phyloP scores from a whole-genome alignment of 2,329 filamentous ascomycete genomes.

The Botrytis porri region DNA sequence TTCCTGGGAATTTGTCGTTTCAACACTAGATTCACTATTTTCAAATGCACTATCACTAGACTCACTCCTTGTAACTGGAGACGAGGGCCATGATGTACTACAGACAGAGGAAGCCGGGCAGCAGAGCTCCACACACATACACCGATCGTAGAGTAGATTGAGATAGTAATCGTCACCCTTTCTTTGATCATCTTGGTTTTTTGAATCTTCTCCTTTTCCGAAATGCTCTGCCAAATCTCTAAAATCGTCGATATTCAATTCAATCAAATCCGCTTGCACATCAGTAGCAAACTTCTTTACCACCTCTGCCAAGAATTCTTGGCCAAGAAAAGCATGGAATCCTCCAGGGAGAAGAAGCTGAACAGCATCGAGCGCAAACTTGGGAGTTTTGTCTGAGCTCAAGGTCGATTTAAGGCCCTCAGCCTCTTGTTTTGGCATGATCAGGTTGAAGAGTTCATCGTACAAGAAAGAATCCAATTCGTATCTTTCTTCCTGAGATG shows the following conservation, averaged over 20 bases:
- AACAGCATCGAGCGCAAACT: not conserved
- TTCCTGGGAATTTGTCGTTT: not conserved
- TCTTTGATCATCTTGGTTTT: not conserved
- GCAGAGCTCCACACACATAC: not conserved
- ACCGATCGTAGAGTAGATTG: not conserved
- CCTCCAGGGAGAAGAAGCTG: not conserved
- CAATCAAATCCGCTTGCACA: not conserved
- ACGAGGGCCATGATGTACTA: not conserved
- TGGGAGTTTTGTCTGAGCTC: not conserved
- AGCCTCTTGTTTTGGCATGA: not conserved
- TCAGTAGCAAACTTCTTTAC: not conserved
- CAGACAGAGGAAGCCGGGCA: not conserved
- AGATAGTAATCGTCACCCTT: not conserved
- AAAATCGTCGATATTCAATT: not conserved
- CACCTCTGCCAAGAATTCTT: not conserved
- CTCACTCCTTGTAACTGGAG: not conserved
- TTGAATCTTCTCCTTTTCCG: not conserved
- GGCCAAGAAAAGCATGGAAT: not conserved
- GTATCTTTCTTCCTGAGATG: not conserved
- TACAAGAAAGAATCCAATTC: not conserved
- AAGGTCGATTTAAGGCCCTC: not conserved
- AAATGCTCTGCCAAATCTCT: slow-evolving; percentile 1
- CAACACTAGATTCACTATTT: not conserved
- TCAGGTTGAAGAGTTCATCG: not conserved
- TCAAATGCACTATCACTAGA: not conserved